These are phyloP conservation scores for Geotrichum ghanense DNA, from an alignment of 805 yeast species.

Conservation along the genomic window DNA sequence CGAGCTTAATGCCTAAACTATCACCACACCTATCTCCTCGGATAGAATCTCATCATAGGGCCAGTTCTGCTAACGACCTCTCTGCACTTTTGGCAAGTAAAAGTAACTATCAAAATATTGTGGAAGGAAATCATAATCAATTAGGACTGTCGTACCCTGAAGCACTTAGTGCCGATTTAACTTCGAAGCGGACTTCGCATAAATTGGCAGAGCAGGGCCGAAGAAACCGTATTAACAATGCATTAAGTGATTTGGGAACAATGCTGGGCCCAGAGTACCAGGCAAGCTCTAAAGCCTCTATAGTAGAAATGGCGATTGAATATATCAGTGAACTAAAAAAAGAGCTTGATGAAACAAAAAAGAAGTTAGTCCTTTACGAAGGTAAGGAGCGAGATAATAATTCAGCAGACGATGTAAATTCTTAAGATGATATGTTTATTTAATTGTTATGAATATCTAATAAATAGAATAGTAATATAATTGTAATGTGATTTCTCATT, in stretches of 20 bases:
- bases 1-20: conserved; percentile 10
- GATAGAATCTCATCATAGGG: neutral
- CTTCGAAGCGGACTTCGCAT: conserved; percentile 57
- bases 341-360: conserved; percentile 24
- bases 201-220: conserved; percentile 95
- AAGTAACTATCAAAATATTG: conserved; percentile 32
- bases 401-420: neutral
- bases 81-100: conserved; percentile 25
- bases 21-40: conserved; percentile 11
- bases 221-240: conserved; percentile 81
- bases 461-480: too few species aligned
- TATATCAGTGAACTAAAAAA: conserved; percentile 44
- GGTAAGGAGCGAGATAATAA: neutral
- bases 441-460: too few species aligned
- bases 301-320: conserved; percentile 77
- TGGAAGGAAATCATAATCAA: conserved; percentile 32
- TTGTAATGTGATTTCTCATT: too few species aligned
- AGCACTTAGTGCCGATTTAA: conserved; percentile 26
- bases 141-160: conserved; percentile 33
- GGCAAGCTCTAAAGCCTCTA: conserved; percentile 86
- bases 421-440: too few species aligned
- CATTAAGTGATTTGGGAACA: conserved; percentile 61
- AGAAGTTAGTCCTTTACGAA: conserved; percentile 6
- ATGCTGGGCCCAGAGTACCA: conserved; percentile 46
- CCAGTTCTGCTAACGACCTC: conserved; percentile 9